Evolutionary conservation across 257 asterid species (phyloP), one percentile per base, ranked within the genome.

Genomic region (Solanum appendiculatum): DNA sequence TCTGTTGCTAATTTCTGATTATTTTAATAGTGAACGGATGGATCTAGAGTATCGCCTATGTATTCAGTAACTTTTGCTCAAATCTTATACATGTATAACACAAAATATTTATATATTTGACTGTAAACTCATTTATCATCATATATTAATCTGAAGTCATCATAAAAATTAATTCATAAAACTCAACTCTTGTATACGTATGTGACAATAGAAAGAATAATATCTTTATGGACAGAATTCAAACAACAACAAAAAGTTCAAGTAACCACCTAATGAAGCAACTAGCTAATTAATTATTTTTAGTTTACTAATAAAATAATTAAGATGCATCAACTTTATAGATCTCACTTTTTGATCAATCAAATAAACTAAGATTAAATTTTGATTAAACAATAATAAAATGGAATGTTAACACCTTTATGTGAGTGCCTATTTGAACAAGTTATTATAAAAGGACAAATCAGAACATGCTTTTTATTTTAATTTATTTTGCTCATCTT

Each of bases 361-460:
- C 42, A 80, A 77, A 72, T 72, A 72, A 72, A 37, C 48, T 9
- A 80, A 29, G 85, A 80, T 80, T 46, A 33, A 80, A 80, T 80
- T 72, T 80, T 44, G 66, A 80, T 80, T 80, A 80, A 80, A 80
- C 6, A 80, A 29, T 44, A 80, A 80, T 80, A 80, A 80, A 80
- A 80, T 80, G 85, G 85, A 80, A 80, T 80, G 85, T 78, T 80
- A 80, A 46, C 10, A 46, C 68, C 66, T 80, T 80, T 80, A 80
- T 80, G 42, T 48, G 29, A 46, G 85, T 46, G 42, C 85, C 83
- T 69, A 36, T 82, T 73, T 48, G 54, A 64, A 75, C 54, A 56
- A 75, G 54, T 15, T 60, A 60, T 15, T 60, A 60, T 60, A 23
- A 51, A 33, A 56, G 29, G 66, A 27, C 85, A 86, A 86, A 86